Evolutionary conservation across 768 basidiomycete genomes (phyloP), one percentile per base, ranked within the genome.

Genomic region (Trametes maxima): DNA sequence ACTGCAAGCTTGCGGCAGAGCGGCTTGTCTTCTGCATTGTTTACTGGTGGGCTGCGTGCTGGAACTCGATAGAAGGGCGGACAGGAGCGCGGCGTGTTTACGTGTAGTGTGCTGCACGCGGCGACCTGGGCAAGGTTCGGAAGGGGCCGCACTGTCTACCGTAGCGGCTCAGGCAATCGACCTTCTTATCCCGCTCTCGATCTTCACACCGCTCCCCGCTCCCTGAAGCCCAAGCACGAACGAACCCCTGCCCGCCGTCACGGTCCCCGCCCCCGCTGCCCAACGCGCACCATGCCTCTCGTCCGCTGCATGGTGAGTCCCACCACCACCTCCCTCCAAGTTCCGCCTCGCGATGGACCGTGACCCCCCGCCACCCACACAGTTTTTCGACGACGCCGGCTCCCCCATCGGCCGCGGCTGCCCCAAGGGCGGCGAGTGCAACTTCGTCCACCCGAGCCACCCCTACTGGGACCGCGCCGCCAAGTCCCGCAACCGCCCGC

Each of bases 401-500:
- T 61, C 67, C 25, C 72, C 72, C 1, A 14, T 62, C 12, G 54
- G 53, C 37, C 63, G 59, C 1, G 76, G 76, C 45, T 78, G 76
- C 48, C 57, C 5, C 35, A 64, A 47, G 54, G 58, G 46, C 7
- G 67, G 65, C 17, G 36, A 62, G 22, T 77, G 76, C 51, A 12
- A 21, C 2, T 77, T 72, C 53, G 16, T 75, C 22, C 76, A 77
- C 25, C 77, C 77, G 6, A 65, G 65, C 54, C 71, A 76, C 28
- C 70, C 72, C 1, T 63, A 63, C 16, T 78, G 77, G 77, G 45
- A 54, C 52, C 39, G 50, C n/a, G 77, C 77, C 12, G 49, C 21
- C 24, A 19, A 19, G 7, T 40, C 50, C 25, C 16, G 14, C 17
- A 25, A 5, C 21, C 21, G 2, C 13, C 16, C 35, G 11, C 28